These are phyloP conservation scores for Sarocladiaceae sp. DNA, from an alignment of 2,329 filamentous ascomycete genomes.

Conservation along the genomic window DNA sequence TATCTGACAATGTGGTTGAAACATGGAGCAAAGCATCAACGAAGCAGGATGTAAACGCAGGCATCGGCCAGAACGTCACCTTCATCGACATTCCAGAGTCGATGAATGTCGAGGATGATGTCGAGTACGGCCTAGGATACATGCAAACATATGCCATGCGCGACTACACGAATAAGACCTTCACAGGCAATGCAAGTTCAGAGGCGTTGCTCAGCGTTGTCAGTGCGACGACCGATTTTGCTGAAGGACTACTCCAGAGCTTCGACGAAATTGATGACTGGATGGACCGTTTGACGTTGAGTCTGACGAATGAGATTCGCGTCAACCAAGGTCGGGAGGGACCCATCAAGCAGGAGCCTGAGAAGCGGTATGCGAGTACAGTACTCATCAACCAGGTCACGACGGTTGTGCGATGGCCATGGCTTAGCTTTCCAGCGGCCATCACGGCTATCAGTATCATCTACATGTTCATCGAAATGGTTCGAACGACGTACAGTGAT, in stretches of 20 bases:
- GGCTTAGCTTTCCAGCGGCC: neutral
- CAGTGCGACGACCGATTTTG: conserved; percentile 6
- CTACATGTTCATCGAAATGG: neutral
- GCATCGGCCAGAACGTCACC: neutral
- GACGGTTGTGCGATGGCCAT: neutral
- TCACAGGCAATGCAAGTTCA: neutral
- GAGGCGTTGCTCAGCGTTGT: neutral
- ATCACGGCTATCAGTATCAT: neutral
- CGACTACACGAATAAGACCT: conserved; percentile 1
- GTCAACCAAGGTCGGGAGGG: neutral
- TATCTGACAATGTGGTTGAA: neutral
- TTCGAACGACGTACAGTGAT: neutral
- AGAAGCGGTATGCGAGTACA: neutral
- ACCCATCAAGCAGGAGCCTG: neutral
- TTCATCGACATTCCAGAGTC: neutral
- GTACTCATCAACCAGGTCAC: neutral
- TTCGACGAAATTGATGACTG: conserved; percentile 6
- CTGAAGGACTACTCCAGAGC: conserved; percentile 3
- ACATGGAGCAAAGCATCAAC: conserved; percentile 1
- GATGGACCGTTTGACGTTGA: neutral
- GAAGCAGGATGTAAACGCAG: neutral
- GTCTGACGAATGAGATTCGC: conserved; percentile 4
- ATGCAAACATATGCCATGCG: neutral
- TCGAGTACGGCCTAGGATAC: neutral
- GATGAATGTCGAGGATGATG: neutral